phyloP scores from a whole-genome alignment of 1,284 basidiomycete species.

The Cystobasidium pallidum region DNA sequence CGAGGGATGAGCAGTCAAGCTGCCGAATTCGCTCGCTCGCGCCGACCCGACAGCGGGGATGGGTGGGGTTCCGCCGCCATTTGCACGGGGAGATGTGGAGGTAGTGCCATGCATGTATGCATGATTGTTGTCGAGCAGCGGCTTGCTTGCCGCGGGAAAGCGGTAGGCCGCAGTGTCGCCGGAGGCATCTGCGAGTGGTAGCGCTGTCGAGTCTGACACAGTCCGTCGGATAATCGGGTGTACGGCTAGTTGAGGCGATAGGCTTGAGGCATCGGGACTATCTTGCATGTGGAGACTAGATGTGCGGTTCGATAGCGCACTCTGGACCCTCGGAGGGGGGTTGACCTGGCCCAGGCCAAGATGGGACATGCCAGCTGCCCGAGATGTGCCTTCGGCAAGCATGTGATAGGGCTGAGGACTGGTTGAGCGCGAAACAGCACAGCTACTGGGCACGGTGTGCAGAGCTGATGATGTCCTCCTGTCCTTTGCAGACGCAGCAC shows the following conservation, averaged over 20 bases:
- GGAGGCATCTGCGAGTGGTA: not conserved
- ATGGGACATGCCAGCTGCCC: not conserved
- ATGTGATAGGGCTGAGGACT: not conserved
- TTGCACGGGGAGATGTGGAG: not conserved
- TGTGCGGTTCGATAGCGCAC: not conserved
- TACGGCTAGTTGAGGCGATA: not conserved
- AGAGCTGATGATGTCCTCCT: not conserved
- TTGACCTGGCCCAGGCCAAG: not conserved
- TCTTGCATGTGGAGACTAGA: not conserved
- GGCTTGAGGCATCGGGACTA: not conserved
- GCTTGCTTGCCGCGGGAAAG: not conserved
- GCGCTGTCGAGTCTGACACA: not conserved
- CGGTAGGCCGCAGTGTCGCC: not conserved
- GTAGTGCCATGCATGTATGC: not conserved
- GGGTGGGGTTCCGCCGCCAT: not conserved
- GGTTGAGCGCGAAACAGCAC: not conserved
- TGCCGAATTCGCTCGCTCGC: conserved; percentile 3
- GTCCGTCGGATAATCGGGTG: not conserved
- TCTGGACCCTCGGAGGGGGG: not conserved
- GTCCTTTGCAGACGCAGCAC: conserved; percentile 3
- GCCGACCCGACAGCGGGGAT: not conserved
- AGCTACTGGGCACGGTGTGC: not conserved
- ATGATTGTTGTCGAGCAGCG: not conserved
- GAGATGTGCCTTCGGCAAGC: not conserved
- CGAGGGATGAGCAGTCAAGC: not conserved